Evolutionary conservation across 225 moss, liverwort and hornwort genomes (phyloP), one percentile per base, ranked within the genome.

Genomic region (Takakia lepidozioides): DNA sequence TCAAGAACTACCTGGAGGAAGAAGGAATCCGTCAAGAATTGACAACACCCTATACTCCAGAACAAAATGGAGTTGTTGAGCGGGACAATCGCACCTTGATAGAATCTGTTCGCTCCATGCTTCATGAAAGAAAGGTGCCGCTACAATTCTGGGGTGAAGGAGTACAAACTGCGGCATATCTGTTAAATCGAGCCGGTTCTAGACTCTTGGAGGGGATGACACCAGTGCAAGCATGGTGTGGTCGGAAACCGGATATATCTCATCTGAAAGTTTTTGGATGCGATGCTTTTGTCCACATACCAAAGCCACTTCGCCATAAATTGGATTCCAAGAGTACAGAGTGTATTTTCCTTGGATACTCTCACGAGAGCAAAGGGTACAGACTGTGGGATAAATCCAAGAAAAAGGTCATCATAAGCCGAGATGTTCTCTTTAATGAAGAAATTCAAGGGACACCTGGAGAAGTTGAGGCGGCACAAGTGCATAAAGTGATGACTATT

Each of bases 201-300:
- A 42, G n/a, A 42, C 5, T 8, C 6, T 4, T 8, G 5, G 8
- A 42, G 6, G 14, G 20, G 11, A 45, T 15, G 1, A 63, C 62
- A 1, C 55, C 62, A 14, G 35, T 46, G 26, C 17, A 63, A 11
- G 4, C 29, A 25, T 63, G 62, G 62, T 30, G 19, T 16, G 35
- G 25, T 7, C 1, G 18, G 1, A 63, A 35, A 16, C 36, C 25
- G 15, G 20, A 46, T 17, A n/a, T 58, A 4, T 16, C 9, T 2
- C 50, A 65, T 32, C 27, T 41, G n/a, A 1, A 10, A 0, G 13
- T 29, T 19, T 62, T 47, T 25, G 54, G 46, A 17, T 27, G 28
- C 20, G 15, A 1, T 0, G 20, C 61, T 8, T 61, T 23, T 50
- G 41, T 17, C 0, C 60, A 42, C 1, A 20, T 61, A 1, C 61